Evolutionary conservation across 257 asterid species (phyloP), one percentile per base, ranked within the genome.

Genomic region (Plectranthus barbatus): DNA sequence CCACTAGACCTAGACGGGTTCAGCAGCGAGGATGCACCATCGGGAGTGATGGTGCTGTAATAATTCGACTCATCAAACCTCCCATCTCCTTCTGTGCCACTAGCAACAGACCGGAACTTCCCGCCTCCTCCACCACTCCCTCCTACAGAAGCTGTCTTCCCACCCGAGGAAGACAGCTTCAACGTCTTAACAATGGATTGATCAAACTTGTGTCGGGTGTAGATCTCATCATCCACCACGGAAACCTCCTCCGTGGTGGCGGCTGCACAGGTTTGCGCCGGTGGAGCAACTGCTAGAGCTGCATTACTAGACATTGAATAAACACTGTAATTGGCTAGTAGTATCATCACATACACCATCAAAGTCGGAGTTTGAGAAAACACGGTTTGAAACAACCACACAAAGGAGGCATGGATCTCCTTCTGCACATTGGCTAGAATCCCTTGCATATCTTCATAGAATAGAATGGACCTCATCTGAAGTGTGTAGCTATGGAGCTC

Each of bases 371-470:
- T 93, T 7, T 80, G 90, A 0, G 99, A 90, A 74, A 93, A 93
- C 5, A 93, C 96, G 52, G 84, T 91, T 85, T 93, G 90, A 77
- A 93, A 93, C 75, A 93, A 64, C 99, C 99, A 93, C 18, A 90
- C 97, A 37, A 93, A 93, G 0, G 99, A 87, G 0, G 93, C 94
- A 44, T 90, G 82, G 81, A 93, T 84, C 71, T 93, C 99, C 71
- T 69, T 83, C 47, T 85, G 96, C 34, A 87, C 99, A 52, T 85
- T 80, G n/a, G 67, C 89, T 17, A 90, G 57, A 37, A 90, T 84
- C 54, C 90, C 97, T 15, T 80, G 95, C 62, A 90, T 57, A 74
- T 93, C 97, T 61, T 90, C 96, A 61, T 76, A 93, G 49, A 58
- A 82, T 29, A 85, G 53, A 62, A 78, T 37, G 62, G 83, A 93